A percentile compares a stretch with the other conserved stretches of the same genome.
These are phyloP conservation scores for Conoideocrella luteorostrata DNA, from an alignment of 2,329 filamentous ascomycete species.

Conservation along the genomic window DNA sequence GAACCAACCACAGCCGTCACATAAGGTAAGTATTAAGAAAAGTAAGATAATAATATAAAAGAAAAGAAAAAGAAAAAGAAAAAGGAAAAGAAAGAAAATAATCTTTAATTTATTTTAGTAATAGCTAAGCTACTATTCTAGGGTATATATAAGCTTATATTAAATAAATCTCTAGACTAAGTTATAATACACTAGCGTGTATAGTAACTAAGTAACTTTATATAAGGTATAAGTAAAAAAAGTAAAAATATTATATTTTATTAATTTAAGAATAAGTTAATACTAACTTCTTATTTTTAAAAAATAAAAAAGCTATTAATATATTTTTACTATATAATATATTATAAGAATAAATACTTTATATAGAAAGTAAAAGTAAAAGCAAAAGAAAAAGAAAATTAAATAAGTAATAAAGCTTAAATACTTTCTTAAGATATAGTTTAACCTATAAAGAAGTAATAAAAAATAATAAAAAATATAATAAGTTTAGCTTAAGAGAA, in stretches of 20 bases:
- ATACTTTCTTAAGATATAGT: conserved; percentile 6
- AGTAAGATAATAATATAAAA: too few relatives aligned
- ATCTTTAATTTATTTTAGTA: neutral
- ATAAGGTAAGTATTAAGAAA: too few relatives aligned
- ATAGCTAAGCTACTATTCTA: neutral
- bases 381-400: neutral
- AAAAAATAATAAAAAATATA: neutral
- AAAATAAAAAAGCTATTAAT: conserved; percentile 6
- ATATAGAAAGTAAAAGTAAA: too few relatives aligned
- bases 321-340: conserved; percentile 6
- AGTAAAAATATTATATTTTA: neutral
- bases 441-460: neutral
- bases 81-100: neutral
- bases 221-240: neutral
- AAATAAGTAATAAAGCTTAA: conserved; percentile 1
- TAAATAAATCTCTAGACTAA: neutral
- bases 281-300: neutral
- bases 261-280: neutral
- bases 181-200: neutral
- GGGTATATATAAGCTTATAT: neutral
- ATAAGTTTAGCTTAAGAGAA: neutral
- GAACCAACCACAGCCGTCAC: too few relatives aligned
- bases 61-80: neutral
- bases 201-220: neutral
- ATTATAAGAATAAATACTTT: conserved; percentile 3